Evolutionary conservation across 129 eudicot species (phyloP).

Genomic region (Flaveria brownii): DNA sequence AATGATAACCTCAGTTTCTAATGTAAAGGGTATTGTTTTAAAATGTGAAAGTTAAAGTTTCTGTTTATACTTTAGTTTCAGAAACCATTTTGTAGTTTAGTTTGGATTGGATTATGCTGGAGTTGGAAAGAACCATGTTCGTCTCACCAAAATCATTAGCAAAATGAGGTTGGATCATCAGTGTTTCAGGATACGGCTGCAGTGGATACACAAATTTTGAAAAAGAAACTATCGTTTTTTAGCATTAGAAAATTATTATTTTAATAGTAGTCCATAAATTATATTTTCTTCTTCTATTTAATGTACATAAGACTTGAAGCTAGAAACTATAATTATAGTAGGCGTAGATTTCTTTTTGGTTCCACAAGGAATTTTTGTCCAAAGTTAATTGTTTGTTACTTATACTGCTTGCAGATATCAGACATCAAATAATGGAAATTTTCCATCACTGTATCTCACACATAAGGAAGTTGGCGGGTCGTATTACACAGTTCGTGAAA

Average conservation of each 20-base stretch:
- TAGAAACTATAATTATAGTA: slow-evolving; percentile 3
- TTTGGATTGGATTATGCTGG: slow-evolving; percentile 4
- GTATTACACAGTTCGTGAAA: slow-evolving; percentile 82
- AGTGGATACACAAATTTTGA: neutral
- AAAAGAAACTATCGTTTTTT: neutral
- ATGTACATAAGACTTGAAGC: neutral
- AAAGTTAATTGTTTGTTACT: neutral
- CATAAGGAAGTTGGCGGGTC: slow-evolving; percentile 99
- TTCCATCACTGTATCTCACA: slow-evolving; percentile 76
- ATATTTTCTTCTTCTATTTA: neutral
- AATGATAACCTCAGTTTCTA: neutral
- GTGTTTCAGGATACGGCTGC: neutral
- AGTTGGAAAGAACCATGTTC: neutral
- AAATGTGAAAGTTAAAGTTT: neutral
- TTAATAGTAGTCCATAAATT: neutral
- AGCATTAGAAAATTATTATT: neutral
- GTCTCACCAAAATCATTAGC: neutral
- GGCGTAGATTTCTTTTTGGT: neutral
- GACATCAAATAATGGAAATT: slow-evolving; percentile 62
- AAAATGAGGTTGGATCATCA: neutral
- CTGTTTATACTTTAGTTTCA: neutral
- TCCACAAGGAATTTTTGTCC: neutral
- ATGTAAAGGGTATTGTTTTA: neutral
- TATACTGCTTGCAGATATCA: slow-evolving; percentile 63
- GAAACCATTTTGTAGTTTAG: neutral